Conservation (phyloP, 129 eudicot species). For the Solidago caesia region DNA sequence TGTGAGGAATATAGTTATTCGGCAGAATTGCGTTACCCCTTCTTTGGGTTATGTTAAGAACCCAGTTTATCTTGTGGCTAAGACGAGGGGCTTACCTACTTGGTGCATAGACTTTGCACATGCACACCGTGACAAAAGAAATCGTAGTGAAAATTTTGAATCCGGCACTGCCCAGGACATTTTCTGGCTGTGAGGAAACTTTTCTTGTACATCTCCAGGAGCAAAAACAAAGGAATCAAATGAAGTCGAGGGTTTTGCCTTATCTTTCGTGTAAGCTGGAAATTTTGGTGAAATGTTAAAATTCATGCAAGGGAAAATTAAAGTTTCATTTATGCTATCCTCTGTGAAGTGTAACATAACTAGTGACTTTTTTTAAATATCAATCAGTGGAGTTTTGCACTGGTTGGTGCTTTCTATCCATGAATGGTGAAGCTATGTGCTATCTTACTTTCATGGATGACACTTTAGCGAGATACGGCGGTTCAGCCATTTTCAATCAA, state of each 20-base stretch:
- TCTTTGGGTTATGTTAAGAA: background rate
- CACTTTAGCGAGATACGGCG: too few relatives aligned
- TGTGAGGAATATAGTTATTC: too few relatives aligned
- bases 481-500: too few relatives aligned
- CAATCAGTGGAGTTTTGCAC: too few relatives aligned
- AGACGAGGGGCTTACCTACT: background rate
- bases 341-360: too few relatives aligned
- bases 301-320: too few relatives aligned
- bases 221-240: conserved; percentile 1
- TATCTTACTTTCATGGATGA: too few relatives aligned
- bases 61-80: conserved; percentile 6
- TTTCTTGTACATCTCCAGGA: background rate
- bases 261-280: background rate
- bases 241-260: background rate
- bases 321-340: too few relatives aligned
- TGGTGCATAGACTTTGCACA: background rate
- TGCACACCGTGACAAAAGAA: background rate
- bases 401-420: too few relatives aligned
- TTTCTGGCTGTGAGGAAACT: background rate
- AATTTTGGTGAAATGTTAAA: too few relatives aligned
- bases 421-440: too few relatives aligned
- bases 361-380: too few relatives aligned
- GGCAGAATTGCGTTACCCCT: background rate
- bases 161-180: background rate
- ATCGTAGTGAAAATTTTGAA: background rate